Conservation (phyloP, 345 rosid species). For the Pugionium cornutum region DNA sequence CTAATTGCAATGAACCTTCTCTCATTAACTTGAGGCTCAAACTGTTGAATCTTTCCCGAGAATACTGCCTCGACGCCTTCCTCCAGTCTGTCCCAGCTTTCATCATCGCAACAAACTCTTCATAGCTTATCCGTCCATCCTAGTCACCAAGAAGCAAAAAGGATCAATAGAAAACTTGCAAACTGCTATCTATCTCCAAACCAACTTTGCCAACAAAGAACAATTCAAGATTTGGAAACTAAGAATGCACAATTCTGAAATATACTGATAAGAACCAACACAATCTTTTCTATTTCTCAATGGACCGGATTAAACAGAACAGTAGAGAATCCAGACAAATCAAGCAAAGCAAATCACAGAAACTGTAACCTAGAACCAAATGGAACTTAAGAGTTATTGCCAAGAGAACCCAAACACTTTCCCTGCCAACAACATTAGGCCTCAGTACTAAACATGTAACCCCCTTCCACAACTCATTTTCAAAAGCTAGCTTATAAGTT, state of each 20-base stretch:
- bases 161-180: constrained; percentile 10
- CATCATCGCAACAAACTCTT: constrained; percentile 86
- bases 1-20: constrained; percentile 63
- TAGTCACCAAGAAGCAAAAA: constrained; percentile 35
- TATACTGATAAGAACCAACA: neutral
- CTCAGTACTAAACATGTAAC: too few relatives aligned
- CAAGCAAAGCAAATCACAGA: neutral
- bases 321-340: constrained; percentile 10
- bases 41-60: constrained; percentile 80
- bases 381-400: neutral
- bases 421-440: too few relatives aligned
- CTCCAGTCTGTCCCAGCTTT: constrained; percentile 96
- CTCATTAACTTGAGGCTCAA: constrained; percentile 74
- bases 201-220: constrained; percentile 13
- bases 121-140: constrained; percentile 87
- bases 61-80: constrained; percentile 83
- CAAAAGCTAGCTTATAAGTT: too few relatives aligned
- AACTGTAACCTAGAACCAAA: constrained; percentile 2
- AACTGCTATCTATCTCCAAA: constrained; percentile 10
- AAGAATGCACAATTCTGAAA: neutral
- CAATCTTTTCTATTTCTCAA: neutral
- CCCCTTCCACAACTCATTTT: too few relatives aligned
- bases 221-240: neutral
- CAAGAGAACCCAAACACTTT: neutral
- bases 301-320: neutral